A percentile compares a stretch with the other conserved stretches of the same genome.
Conservation (phyloP, 2,329 filamentous ascomycete species). For the Ophiostoma angusticollis region DNA sequence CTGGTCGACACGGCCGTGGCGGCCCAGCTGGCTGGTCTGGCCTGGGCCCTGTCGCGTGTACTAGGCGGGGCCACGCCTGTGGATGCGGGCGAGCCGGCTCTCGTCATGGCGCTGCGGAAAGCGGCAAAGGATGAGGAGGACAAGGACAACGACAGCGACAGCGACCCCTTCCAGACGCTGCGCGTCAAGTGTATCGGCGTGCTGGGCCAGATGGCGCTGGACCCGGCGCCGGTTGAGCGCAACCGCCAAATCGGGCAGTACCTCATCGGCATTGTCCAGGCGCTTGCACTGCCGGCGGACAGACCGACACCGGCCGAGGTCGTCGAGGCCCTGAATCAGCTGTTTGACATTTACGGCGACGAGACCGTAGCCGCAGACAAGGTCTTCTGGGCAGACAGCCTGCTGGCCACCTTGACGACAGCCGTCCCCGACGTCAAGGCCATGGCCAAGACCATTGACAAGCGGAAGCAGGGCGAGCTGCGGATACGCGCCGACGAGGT, state of each 20-base stretch:
- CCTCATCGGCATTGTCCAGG: constrained; percentile 39
- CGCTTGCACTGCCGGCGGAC: constrained; percentile 38
- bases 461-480: constrained; percentile 42
- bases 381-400: constrained; percentile 51
- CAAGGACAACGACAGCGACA: constrained; percentile 20
- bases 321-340: constrained; percentile 51
- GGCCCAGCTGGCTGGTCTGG: constrained; percentile 47
- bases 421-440: constrained; percentile 39
- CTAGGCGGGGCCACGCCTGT: constrained; percentile 37
- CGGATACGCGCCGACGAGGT: constrained; percentile 48
- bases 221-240: constrained; percentile 36
- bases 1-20: constrained; percentile 49
- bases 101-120: constrained; percentile 49
- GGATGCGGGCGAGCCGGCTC: constrained; percentile 40
- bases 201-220: constrained; percentile 47
- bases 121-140: constrained; percentile 19
- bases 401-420: constrained; percentile 46
- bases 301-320: constrained; percentile 36
- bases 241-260: constrained; percentile 55
- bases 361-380: constrained; percentile 44
- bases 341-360: constrained; percentile 56
- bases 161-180: constrained; percentile 45
- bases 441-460: constrained; percentile 48
- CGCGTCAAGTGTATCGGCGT: constrained; percentile 56
- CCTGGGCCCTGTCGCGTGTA: constrained; percentile 50